Conservation (phyloP, 202 grass and related monocot species). For the Panicum virgatum region DNA sequence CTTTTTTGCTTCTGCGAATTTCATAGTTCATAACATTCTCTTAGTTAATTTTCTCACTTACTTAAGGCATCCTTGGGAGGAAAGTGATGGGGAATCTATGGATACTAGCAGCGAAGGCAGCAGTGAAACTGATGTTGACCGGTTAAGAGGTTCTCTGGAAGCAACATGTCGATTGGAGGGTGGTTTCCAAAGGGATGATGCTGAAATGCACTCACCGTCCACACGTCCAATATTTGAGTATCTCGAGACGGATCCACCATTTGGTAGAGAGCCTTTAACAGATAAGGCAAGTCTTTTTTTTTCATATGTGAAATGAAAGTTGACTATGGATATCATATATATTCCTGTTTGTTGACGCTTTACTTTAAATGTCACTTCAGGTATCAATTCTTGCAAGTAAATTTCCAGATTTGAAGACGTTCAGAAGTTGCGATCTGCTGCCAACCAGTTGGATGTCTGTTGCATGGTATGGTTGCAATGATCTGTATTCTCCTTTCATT, state of each 20-base stretch:
- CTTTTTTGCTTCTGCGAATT: background rate
- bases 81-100: conserved; percentile 72
- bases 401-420: conserved; percentile 77
- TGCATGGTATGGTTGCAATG: conserved; percentile 69
- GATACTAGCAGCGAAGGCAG: conserved; percentile 80
- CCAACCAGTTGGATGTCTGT: conserved; percentile 91
- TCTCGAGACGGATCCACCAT: conserved; percentile 73
- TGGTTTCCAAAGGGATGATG: conserved; percentile 52
- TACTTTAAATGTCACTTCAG: conserved; percentile 48
- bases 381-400: conserved; percentile 79
- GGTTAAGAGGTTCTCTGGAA: conserved; percentile 46
- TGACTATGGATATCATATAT: background rate
- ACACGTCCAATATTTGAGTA: conserved; percentile 70
- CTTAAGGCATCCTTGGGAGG: conserved; percentile 69
- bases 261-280: conserved; percentile 87
- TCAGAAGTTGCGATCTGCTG: conserved; percentile 82
- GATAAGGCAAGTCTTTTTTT: conserved; percentile 68
- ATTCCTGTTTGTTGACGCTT: conserved; percentile 16
- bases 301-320: background rate
- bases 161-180: conserved; percentile 34
- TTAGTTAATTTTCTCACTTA: conserved; percentile 46
- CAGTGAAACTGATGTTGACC: conserved; percentile 58
- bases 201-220: conserved; percentile 37
- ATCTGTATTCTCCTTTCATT: conserved; percentile 2
- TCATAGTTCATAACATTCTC: conserved; percentile 32